Conservation (phyloP, 2,329 filamentous ascomycete genomes). For the Phialophora expanda region DNA sequence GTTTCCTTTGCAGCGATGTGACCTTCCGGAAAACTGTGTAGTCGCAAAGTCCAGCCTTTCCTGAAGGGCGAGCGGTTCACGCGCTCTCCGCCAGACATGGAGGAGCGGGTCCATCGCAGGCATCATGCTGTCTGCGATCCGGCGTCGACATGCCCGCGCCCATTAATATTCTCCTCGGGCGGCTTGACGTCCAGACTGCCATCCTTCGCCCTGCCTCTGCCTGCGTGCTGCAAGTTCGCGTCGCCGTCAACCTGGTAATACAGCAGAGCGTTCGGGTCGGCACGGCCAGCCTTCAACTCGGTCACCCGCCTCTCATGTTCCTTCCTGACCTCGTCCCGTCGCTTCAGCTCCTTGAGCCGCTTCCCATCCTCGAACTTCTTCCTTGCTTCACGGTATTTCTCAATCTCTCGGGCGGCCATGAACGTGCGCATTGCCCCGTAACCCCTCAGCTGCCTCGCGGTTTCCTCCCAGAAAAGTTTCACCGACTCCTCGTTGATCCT, state of each 20-base stretch:
- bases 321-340: slow-evolving; percentile 3
- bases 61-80: background rate
- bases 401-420: slow-evolving; percentile 30
- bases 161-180: background rate
- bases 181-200: background rate
- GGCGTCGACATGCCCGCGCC: background rate
- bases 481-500: slow-evolving; percentile 25
- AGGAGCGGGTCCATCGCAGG: background rate
- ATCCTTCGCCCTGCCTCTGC: background rate
- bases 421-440: slow-evolving; percentile 31
- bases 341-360: slow-evolving; percentile 4
- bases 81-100: background rate
- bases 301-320: background rate
- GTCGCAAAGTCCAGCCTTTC: background rate
- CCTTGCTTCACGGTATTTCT: slow-evolving; percentile 6
- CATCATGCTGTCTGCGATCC: background rate
- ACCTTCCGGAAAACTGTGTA: background rate
- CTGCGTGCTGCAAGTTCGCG: background rate
- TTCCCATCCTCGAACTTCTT: background rate
- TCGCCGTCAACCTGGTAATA: slow-evolving; percentile 4
- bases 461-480: slow-evolving; percentile 31
- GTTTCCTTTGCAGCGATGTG: background rate
- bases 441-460: slow-evolving; percentile 2
- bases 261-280: background rate
- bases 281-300: background rate